phyloP scores from a whole-genome alignment of 768 basidiomycete genomes.

The Lentinula boryana region DNA sequence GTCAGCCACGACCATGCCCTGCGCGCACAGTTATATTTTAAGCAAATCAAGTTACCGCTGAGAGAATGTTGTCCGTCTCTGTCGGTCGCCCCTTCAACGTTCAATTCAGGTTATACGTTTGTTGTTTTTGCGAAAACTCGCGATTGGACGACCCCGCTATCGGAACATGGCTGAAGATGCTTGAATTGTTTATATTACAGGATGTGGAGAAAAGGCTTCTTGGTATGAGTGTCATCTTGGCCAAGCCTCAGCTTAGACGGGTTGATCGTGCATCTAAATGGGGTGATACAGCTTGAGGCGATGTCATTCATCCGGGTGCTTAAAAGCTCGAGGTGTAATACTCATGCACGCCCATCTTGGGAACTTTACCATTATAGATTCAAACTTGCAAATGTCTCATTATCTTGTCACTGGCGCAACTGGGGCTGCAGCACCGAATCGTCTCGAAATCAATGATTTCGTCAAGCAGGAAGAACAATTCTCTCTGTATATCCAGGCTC shows the following conservation, averaged over 20 bases:
- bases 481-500: slow-evolving; percentile 46
- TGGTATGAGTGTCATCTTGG: background rate
- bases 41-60: no score
- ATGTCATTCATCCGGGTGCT: background rate
- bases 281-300: background rate
- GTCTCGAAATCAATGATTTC: slow-evolving; percentile 38
- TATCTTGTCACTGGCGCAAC: slow-evolving; percentile 14
- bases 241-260: background rate
- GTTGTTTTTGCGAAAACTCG: no score
- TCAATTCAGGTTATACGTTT: no score
- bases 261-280: background rate
- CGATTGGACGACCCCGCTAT: no score
- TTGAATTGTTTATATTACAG: no score
- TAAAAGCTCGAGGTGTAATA: background rate
- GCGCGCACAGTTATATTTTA: no score
- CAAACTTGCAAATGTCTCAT: slow-evolving; percentile 9
- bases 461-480: slow-evolving; percentile 38
- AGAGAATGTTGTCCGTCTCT: no score
- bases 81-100: no score
- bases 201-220: no score
- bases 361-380: background rate
- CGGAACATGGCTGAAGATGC: no score
- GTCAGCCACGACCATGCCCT: background rate
- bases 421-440: slow-evolving; percentile 22
- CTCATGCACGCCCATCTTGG: background rate